A percentile compares a stretch with the other conserved stretches of the same genome.
These are phyloP conservation scores for Withania somnifera DNA, from an alignment of 305 asterid species.

Conservation along the genomic window DNA sequence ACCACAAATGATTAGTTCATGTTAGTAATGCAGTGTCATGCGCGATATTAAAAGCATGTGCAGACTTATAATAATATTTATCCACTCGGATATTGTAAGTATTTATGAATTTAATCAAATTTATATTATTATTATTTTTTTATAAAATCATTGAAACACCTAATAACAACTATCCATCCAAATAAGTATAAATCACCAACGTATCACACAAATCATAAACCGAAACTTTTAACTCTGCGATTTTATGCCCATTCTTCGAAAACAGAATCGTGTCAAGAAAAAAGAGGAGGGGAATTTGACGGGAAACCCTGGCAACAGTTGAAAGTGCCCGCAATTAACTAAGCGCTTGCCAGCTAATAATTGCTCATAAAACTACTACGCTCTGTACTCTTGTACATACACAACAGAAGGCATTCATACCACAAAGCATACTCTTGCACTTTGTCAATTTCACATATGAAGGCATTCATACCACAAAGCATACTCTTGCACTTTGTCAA, in stretches of 20 bases:
- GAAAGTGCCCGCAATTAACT: not conserved
- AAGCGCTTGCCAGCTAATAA: constrained; percentile 8
- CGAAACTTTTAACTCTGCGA: no score
- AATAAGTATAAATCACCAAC: no score
- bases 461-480: not conserved
- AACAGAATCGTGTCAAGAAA: not conserved
- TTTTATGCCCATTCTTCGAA: not conserved
- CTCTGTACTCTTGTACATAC: not conserved
- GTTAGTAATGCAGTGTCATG: no score
- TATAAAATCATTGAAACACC: no score
- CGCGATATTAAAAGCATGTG: no score
- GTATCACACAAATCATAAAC: no score
- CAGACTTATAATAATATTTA: no score
- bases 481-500: not conserved
- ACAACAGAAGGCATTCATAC: not conserved
- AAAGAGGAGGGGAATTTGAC: not conserved
- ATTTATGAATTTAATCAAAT: no score
- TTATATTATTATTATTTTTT: no score
- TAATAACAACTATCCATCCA: no score
- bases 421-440: not conserved
- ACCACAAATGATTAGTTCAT: no score
- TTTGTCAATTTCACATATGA: not conserved
- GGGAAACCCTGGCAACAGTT: not conserved
- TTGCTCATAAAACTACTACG: not conserved
- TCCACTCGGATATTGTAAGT: no score